Evolutionary conservation across 768 basidiomycete species (phyloP).

Genomic region (Lyophyllum semitale): DNA sequence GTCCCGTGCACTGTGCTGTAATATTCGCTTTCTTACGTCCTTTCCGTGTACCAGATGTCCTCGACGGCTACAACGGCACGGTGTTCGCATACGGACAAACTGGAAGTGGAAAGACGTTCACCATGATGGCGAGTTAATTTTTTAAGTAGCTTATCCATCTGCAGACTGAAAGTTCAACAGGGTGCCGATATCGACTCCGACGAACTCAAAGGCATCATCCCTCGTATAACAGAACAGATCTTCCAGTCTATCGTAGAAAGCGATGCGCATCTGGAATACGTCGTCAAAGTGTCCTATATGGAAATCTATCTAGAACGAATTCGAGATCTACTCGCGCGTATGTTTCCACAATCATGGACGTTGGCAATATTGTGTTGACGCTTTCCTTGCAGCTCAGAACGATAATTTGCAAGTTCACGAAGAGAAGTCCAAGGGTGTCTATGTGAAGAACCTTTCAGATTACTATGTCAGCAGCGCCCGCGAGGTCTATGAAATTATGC

Average conservation of each 20-base stretch:
- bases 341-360: conserved; percentile 34
- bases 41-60: conserved; percentile 67
- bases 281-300: conserved; percentile 99
- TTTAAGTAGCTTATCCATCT: conserved; percentile 4
- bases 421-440: conserved; percentile 96
- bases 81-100: conserved; percentile 89
- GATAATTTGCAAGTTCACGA: conserved; percentile 99
- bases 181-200: conserved; percentile 95
- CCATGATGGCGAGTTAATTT: conserved; percentile 87
- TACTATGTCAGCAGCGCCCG: conserved; percentile 95
- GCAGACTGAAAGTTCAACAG: conserved; percentile 40
- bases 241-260: conserved; percentile 97
- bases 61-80: conserved; percentile 98
- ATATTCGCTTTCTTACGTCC: neutral
- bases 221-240: conserved; percentile 98
- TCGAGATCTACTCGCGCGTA: conserved; percentile 92
- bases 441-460: conserved; percentile 96
- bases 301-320: conserved; percentile 98
- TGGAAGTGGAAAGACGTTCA: conserved; percentile 90
- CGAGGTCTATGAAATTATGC: conserved; percentile 99
- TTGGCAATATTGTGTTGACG: neutral
- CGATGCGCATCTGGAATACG: conserved; percentile 93
- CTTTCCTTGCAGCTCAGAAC: conserved; percentile 71
- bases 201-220: conserved; percentile 95
- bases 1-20: neutral